Conservation (phyloP, 306 rosid genomes). For the Delonix regia region DNA sequence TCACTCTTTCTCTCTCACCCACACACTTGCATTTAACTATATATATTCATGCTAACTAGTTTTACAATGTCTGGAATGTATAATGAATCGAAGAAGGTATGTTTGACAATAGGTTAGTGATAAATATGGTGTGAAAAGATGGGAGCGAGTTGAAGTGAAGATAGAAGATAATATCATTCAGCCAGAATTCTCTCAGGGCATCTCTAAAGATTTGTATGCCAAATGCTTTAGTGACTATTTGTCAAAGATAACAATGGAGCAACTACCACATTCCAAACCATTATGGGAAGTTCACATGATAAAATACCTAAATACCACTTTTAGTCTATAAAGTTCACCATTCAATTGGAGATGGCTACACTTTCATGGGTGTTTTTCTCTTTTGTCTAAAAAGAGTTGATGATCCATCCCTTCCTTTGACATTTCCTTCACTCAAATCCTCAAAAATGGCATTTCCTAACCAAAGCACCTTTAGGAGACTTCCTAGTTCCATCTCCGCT, state of each 20-base stretch:
- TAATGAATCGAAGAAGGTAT: not conserved
- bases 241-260: not conserved
- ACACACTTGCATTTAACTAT: too few relatives aligned
- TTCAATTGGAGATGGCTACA: constrained; percentile 1
- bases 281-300: not conserved
- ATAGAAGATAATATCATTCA: not conserved
- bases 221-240: not conserved
- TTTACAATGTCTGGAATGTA: too few relatives aligned
- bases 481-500: not conserved
- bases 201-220: not conserved
- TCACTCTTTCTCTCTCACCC: not conserved
- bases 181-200: not conserved
- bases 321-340: not conserved
- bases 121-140: not conserved
- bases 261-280: not conserved
- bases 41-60: too few relatives aligned
- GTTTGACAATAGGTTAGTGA: not conserved
- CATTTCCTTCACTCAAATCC: not conserved
- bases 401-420: constrained; percentile 1
- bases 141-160: not conserved
- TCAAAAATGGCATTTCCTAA: not conserved
- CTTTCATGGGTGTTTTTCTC: not conserved
- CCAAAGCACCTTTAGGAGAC: not conserved
- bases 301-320: not conserved
- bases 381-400: not conserved